Evolutionary conservation across 148 eudicot genomes (phyloP).

Genomic region (Rhododendron ovatum): DNA sequence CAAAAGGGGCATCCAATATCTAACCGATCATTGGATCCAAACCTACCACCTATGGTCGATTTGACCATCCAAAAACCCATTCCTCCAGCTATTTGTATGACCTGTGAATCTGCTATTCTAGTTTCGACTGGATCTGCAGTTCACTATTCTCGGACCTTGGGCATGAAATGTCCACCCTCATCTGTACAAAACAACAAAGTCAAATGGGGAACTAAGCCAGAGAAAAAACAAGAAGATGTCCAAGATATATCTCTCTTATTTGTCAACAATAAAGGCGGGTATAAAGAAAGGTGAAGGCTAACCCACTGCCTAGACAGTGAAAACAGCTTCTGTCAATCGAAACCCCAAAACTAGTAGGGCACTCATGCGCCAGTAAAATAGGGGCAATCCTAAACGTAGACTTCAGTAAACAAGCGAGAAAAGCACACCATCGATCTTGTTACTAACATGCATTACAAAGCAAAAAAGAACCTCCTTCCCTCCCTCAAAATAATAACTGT

Average conservation of each 20-base stretch:
- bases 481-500: background rate
- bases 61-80: background rate
- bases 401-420: background rate
- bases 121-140: background rate
- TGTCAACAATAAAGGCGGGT: background rate
- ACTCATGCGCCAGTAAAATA: background rate
- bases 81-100: background rate
- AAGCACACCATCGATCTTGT: background rate
- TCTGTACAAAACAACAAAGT: conserved; percentile 20
- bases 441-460: background rate
- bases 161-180: conserved; percentile 36
- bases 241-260: background rate
- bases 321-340: background rate
- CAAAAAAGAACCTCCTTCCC: background rate
- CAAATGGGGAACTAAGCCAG: background rate
- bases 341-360: background rate
- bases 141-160: conserved; percentile 27
- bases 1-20: background rate
- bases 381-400: background rate
- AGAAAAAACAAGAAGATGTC: too few species aligned
- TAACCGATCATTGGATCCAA: background rate
- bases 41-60: background rate
- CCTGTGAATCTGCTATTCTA: background rate
- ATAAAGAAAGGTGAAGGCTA: background rate
- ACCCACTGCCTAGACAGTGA: background rate